Evolutionary conservation across 768 basidiomycete species (phyloP), one percentile per base, ranked within the genome.

Genomic region (Boletus sensibilis): DNA sequence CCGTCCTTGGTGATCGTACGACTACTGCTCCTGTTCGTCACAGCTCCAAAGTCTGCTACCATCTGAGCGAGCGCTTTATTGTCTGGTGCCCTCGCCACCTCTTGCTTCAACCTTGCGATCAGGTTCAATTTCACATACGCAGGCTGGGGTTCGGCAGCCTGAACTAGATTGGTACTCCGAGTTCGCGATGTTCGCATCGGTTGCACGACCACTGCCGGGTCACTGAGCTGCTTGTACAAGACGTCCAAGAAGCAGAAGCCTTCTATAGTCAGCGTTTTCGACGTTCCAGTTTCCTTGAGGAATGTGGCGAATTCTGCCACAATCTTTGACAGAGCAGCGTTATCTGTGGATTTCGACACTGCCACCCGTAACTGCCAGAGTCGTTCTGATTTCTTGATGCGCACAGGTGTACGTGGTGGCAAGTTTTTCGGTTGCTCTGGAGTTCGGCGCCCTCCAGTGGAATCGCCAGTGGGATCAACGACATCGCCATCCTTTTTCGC

Each of bases 1-100:
- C 87, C 88, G 62, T 89, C 86, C 79, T 91, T 92, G 34, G 88
- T 90, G 52, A 92, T 76, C 48, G 85, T 89, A 59, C 86, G 78
- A 40, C 87, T 85, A 37, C 76, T 84, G 63, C 83, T 85, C 66
- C 79, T 79, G 68, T 88, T 83, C 33, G 86, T 89, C 52, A 87
- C 81, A 47, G 78, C 75, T 23, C 84, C 84, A 69, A 92, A 92
- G 48, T 89, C 87, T 9, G 79, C 77, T 8, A 91, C 81, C 79
- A 90, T 80, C 60, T 64, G 66, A 31, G 84, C 88, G 39, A 92
- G 78, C 43, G 76, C 76, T 68, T 75, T 77, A 63, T 85, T 89
- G 55, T 73, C 78, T 46, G 65, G 67, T 45, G 85, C 85, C 29
- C 44, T 66, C 14, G 57, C 72, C 43, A 89, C 85, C 40, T 86